phyloP scores from a whole-genome alignment of 352 stramenopile species.

The Hyaloperonospora brassicae region DNA sequence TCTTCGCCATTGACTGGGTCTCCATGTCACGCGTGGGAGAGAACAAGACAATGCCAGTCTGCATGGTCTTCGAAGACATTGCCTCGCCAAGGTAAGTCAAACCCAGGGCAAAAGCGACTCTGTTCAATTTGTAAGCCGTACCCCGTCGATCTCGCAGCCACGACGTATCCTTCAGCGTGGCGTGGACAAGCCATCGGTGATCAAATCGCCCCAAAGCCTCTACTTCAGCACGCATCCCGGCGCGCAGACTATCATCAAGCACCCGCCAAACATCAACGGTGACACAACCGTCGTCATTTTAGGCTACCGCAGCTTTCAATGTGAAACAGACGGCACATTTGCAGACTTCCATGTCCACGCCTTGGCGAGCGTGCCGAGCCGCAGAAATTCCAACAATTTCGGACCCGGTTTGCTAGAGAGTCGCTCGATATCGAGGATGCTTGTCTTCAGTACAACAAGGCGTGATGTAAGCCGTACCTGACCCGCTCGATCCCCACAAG shows the following conservation, averaged over 20 bases:
- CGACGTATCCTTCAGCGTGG: background rate
- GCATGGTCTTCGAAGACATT: too few relatives aligned
- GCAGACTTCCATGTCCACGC: background rate
- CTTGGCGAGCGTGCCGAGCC: too few relatives aligned
- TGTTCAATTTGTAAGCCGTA: background rate
- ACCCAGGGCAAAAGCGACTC: background rate
- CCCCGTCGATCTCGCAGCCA: background rate
- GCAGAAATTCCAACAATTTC: conserved; percentile 1
- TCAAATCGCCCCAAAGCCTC: too few relatives aligned
- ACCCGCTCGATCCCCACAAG: background rate
- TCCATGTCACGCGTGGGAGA: background rate
- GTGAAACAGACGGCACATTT: background rate
- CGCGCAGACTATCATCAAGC: background rate
- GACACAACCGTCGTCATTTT: background rate
- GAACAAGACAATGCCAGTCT: background rate
- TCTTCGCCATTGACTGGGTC: background rate
- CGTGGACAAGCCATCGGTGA: background rate
- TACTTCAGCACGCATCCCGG: too few relatives aligned
- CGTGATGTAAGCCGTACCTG: conserved; percentile 1
- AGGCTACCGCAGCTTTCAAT: background rate
- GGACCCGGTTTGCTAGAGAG: background rate
- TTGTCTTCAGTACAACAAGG: background rate
- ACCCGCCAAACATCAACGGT: background rate
- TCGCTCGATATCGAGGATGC: background rate
- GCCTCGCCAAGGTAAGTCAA: background rate